These are phyloP conservation scores for Aspergillus tamarii DNA, from an alignment of 2,329 filamentous ascomycete species.

Conservation along the genomic window DNA sequence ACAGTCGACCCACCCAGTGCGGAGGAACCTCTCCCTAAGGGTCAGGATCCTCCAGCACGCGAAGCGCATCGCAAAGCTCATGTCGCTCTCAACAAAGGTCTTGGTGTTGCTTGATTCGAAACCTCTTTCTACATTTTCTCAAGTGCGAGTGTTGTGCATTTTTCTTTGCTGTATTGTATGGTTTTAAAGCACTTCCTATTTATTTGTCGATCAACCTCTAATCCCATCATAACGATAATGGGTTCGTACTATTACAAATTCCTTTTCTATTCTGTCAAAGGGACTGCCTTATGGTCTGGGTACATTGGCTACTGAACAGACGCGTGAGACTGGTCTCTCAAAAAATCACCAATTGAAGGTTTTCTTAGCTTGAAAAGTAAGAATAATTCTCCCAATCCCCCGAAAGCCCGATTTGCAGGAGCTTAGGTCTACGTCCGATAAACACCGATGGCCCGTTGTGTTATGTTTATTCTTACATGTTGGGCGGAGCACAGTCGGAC, in stretches of 20 bases:
- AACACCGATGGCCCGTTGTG: not conserved
- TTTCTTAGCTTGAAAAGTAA: too few species aligned
- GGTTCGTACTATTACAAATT: not conserved
- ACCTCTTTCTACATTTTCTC: not conserved
- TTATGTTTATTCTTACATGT: too few species aligned
- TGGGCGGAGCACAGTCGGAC: too few species aligned
- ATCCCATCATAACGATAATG: too few species aligned
- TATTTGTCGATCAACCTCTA: too few species aligned
- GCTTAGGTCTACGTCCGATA: not conserved
- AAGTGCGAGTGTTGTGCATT: not conserved
- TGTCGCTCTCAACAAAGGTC: not conserved
- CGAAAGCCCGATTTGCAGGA: not conserved
- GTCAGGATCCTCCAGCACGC: not conserved
- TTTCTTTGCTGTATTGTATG: not conserved
- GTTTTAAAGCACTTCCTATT: not conserved
- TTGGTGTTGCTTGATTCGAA: not conserved
- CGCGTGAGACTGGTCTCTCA: too few species aligned
- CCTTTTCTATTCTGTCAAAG: not conserved
- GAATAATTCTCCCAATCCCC: too few species aligned
- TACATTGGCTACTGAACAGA: not conserved
- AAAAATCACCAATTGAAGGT: too few species aligned
- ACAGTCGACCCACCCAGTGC: conserved; percentile 1
- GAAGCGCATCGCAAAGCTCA: conserved; percentile 6
- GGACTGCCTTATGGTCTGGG: not conserved
- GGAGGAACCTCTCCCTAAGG: not conserved